Base-by-base conservation (phyloP, 768 basidiomycete genomes). In the Auricularia sp. region DNA sequence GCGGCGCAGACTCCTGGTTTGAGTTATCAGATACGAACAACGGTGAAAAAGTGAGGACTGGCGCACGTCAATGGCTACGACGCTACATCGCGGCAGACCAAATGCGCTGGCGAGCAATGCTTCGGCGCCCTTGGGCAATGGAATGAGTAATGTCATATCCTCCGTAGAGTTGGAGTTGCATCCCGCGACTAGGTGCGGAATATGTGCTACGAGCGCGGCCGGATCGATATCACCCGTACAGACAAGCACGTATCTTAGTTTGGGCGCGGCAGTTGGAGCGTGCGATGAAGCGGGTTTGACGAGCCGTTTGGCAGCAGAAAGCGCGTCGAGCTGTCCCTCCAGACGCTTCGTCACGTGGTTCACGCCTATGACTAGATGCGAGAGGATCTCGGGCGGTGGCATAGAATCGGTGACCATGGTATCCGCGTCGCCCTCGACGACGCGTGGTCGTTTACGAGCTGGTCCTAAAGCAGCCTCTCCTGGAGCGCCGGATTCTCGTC, bases 151-250 rank as follows among this genome's bases (percentile, higher is more conserved):
- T 54, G 35, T 2, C 16, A 74, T 11, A 36, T 61, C 34, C 42
- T 65, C 21, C 34, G 29, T 36, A 69, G 73, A 67, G 67, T 59
- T 10, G 33, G 87, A 83, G 74, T 93, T 94, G 71, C 80, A 89
- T 0, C 87, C 81, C 0, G 92, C 91, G 4, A 91, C 83, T 42
- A 93, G 79, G 68, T 86, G 83, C 10, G 87, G 91, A 23, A 94
- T 72, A 72, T 94, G 91, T 59, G 83, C 84, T 62, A 92, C 77
- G 61, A 93, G 76, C 18, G 84, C 75, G 8, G 85, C 79, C 11
- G 91, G 89, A 71, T 92, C 83, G 64, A 93, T 74, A 69, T 93
- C 92, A 36, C 83, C 83, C 53, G 81, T 79, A 72, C 91, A 94
- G 42, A 85, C 87, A 65, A 93, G 81, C 34, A 94, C 77, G 61